Base-by-base conservation (phyloP, 805 yeast genomes). In the Saccharomycopsis fibuligera region DNA sequence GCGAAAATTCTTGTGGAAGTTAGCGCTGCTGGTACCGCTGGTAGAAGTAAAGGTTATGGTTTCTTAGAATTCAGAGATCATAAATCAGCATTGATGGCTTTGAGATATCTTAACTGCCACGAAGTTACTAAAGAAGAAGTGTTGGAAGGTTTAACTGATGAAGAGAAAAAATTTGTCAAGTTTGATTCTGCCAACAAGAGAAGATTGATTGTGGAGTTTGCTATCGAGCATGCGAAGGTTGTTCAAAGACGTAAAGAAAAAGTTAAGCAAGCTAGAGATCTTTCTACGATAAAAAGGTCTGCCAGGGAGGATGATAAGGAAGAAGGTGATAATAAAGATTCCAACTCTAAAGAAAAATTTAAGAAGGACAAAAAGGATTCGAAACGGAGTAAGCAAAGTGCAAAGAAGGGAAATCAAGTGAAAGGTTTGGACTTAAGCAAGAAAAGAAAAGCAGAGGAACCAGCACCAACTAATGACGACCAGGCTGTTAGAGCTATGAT, bases 31-130 rank as follows among this genome's bases (percentile, higher is more conserved):
- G 95, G 95, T 19, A 83, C 83, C 23, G 67, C 74, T 25, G 99
- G 99, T 49, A 77, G 99, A 66, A 82, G 93, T 61, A 83, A 97
- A 72, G 99, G 99, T 53, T 93, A 91, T 60, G 99, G 99, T 55
- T 91, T 93, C 73, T 67, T 93, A 40, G 98, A 93, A 67, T 89
- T 75, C 65, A 81, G 89, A 66, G 96, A 90, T 65, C 99, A 93
- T 65, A 85, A 84, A 65, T 64, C 83, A 54, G 98, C 99, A 1
- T 74, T 93, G 56, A 90, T 89, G 97, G 97, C 95, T 2, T 76
- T 93, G 49, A 80, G 99, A 72, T 93, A 96, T 96, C 74, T 93
- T 64, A 93, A 93, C 64, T 96, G 96, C 5, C 96, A 91, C 62
- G 83, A 78, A 60, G 96, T 93, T 5, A 68, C 86, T 0, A 65